Conservation (phyloP, 2,329 filamentous ascomycete genomes). For the Venturia asperata region DNA sequence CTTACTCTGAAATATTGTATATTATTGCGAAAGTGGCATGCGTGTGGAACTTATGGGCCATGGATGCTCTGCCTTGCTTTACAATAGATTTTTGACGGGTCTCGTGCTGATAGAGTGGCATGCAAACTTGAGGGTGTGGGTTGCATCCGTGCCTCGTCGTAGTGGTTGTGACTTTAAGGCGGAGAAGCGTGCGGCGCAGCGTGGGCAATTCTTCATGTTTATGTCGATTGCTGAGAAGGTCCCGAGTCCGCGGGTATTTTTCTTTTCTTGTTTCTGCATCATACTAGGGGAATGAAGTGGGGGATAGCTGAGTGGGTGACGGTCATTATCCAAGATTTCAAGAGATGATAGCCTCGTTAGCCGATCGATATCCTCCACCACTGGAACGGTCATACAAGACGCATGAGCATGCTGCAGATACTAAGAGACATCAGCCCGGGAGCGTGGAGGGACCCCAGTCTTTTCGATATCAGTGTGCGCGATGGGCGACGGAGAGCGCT, state of each 20-base stretch:
- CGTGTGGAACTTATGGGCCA: neutral
- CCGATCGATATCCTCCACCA: slow-evolving; percentile 1
- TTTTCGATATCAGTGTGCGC: neutral
- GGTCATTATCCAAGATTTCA: neutral
- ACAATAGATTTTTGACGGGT: neutral
- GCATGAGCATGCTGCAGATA: neutral
- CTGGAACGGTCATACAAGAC: neutral
- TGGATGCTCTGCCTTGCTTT: slow-evolving; percentile 1
- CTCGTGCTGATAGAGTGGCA: slow-evolving; percentile 5
- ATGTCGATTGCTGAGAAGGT: neutral
- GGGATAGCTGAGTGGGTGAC: neutral
- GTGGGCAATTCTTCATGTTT: slow-evolving; percentile 1
- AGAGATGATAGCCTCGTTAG: neutral
- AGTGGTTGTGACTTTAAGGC: neutral
- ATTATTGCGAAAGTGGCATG: neutral
- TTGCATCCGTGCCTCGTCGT: neutral
- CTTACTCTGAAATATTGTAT: neutral
- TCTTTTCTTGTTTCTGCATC: neutral
- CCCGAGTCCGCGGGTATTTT: neutral
- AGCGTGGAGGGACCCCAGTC: neutral
- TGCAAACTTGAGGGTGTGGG: slow-evolving; percentile 5
- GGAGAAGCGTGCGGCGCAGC: slow-evolving; percentile 1
- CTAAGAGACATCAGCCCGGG: neutral
- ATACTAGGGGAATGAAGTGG: neutral
- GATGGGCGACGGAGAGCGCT: neutral